These are phyloP conservation scores for Coniophora puteana DNA, from an alignment of 1,284 basidiomycete genomes.

Conservation along the genomic window DNA sequence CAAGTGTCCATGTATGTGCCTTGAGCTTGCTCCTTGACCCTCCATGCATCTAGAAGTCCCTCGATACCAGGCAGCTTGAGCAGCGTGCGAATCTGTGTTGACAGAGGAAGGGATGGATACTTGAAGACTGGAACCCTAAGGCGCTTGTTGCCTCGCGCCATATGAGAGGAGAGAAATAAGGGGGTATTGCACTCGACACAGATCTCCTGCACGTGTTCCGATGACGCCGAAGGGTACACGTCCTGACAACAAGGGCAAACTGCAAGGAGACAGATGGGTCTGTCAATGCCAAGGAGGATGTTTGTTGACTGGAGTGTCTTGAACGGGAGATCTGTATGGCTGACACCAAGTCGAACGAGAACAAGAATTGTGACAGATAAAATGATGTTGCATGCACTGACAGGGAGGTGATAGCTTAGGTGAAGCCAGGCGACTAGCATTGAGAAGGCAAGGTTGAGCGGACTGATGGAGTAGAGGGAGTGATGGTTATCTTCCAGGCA, in stretches of 20 bases:
- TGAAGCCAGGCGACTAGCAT: slow-evolving; percentile 5
- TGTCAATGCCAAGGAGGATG: neutral
- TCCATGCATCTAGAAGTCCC: too few relatives aligned
- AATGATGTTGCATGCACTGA: slow-evolving; percentile 3
- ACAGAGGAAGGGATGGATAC: neutral
- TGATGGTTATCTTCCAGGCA: too few relatives aligned
- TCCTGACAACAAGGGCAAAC: neutral
- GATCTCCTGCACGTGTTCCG: neutral
- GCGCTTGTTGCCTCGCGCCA: neutral
- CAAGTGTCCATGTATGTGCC: neutral
- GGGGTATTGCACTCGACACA: neutral
- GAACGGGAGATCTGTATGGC: too few relatives aligned
- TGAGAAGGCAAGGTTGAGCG: slow-evolving; percentile 3
- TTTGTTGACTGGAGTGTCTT: slow-evolving; percentile 7
- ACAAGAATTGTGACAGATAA: too few relatives aligned
- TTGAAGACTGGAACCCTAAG: neutral
- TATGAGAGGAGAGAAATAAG: neutral
- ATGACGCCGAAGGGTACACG: neutral
- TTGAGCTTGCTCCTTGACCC: neutral
- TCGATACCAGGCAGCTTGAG: neutral
- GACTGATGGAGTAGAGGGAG: too few relatives aligned
- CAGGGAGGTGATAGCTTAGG: slow-evolving; percentile 4
- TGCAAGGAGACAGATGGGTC: neutral
- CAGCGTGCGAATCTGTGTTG: neutral
- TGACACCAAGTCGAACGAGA: too few relatives aligned